These are phyloP conservation scores for Geotrichum europaeum DNA, from an alignment of 1,139 yeast species.

Conservation along the genomic window DNA sequence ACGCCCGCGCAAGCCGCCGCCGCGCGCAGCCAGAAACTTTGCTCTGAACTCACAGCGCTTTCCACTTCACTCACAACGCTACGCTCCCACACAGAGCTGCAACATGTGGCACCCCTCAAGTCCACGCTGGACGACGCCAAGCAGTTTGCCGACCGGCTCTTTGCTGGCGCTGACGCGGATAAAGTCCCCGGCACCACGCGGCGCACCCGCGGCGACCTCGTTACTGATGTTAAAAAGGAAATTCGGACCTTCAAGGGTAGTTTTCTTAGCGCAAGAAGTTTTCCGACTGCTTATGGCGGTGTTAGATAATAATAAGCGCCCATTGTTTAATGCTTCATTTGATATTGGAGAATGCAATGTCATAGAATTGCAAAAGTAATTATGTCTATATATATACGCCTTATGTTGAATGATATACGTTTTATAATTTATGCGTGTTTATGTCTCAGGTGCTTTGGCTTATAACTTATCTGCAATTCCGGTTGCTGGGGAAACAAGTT, in stretches of 20 bases:
- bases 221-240: constrained; percentile 30
- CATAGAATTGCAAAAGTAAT: neutral
- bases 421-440: neutral
- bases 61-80: neutral
- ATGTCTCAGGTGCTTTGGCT: neutral
- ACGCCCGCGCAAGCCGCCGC: constrained; percentile 7
- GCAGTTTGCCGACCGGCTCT: constrained; percentile 1
- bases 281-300: constrained; percentile 8
- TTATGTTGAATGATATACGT: neutral
- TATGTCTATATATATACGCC: neutral
- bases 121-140: constrained; percentile 4
- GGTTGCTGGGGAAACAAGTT: neutral
- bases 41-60: neutral
- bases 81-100: neutral
- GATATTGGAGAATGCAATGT: neutral
- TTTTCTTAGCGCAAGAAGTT: constrained; percentile 24
- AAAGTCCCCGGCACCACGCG: constrained; percentile 8
- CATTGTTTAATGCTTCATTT: neutral
- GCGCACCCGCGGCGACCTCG: constrained; percentile 8
- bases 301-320: neutral
- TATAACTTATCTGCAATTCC: neutral
- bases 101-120: constrained; percentile 5
- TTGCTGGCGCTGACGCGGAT: constrained; percentile 8
- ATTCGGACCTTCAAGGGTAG: constrained; percentile 34
- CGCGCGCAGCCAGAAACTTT: constrained; percentile 5